Evolutionary conservation across 2,329 filamentous ascomycete genomes (phyloP), one percentile per base, ranked within the genome.

Genomic region (Penicillium verrucosum): DNA sequence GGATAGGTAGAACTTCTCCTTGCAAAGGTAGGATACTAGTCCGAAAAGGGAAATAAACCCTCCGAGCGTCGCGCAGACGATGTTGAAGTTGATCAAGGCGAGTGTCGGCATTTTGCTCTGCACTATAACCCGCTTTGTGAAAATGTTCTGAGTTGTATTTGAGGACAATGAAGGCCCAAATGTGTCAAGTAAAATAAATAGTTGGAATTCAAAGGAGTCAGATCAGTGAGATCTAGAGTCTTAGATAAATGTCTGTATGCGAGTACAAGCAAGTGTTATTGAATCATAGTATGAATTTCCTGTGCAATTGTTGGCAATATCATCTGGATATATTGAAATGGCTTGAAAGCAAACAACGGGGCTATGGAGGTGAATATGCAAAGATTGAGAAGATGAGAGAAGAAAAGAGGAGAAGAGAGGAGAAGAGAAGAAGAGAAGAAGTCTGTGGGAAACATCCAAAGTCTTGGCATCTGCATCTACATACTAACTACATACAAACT

Each of bases 21-120:
- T 96, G 69, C 90, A 82, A 18, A 96, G 82, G 70, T 92, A 96
- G 0, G 91, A 96, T 0, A 97, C 90, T 42, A 97, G 78, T 4
- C 91, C 92, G 68, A 96, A 97, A n/a, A 95, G 65, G 0, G 90
- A 91, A 60, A 97, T 86, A 77, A 95, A 97, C 1, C 90, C 92
- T 14, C 92, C 92, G 12, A 96, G 75, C 8, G 90, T 83, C 51
- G 89, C 87, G 70, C 90, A 86, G 53, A 92, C 84, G 62, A 94
- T 89, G 75, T 96, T 95, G 80, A 96, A 96, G 72, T 92, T 89
- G 61, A 82, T 86, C 34, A 88, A 67, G 6, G 81, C 81, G 42
- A 92, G 78, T 42, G 79, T 84, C 58, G 85, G 84, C 85, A 88
- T 85, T 46, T 63, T 68, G 30, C 1, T 36, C 30, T 34, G 18